These are phyloP conservation scores for Geranium incanum DNA, from an alignment of 441 rosid species.

Conservation along the genomic window DNA sequence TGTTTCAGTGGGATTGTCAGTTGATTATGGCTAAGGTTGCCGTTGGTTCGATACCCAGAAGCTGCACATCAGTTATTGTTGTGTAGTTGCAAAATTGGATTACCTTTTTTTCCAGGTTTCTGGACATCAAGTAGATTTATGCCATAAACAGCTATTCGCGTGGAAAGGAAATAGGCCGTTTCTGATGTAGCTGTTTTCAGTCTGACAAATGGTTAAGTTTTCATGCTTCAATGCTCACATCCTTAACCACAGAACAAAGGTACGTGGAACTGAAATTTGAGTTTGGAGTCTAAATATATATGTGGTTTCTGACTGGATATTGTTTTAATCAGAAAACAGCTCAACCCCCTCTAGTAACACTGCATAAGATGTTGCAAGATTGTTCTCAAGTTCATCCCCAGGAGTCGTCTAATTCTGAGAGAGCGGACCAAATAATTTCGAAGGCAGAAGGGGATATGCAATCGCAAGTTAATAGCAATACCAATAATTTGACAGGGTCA, in stretches of 20 bases:
- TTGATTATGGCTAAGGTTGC: constrained; percentile 83
- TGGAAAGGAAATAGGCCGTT: constrained; percentile 17
- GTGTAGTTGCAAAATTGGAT: constrained; percentile 21
- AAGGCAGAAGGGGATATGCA: constrained; percentile 23
- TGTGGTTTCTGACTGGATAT: constrained; percentile 14
- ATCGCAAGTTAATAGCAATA: constrained; percentile 23
- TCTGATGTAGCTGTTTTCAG: constrained; percentile 29
- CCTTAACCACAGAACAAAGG: constrained; percentile 54
- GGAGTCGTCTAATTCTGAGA: constrained; percentile 25
- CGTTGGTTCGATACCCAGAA: constrained; percentile 20
- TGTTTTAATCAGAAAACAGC: constrained; percentile 29
- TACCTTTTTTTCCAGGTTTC: constrained; percentile 22
- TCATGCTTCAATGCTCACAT: constrained; percentile 67
- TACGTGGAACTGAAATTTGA: constrained; percentile 21
- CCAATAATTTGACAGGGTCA: neutral
- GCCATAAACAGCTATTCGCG: constrained; percentile 18
- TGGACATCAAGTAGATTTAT: constrained; percentile 19
- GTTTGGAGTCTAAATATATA: neutral
- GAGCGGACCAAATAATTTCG: constrained; percentile 27
- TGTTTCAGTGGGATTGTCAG: constrained; percentile 67
- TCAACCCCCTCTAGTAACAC: constrained; percentile 32
- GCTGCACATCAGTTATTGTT: constrained; percentile 24
- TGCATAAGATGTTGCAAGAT: constrained; percentile 37
- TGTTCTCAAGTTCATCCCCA: constrained; percentile 33
- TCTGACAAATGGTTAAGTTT: constrained; percentile 68